Conservation (phyloP, 768 basidiomycete genomes). For the Mycena vitilis region DNA sequence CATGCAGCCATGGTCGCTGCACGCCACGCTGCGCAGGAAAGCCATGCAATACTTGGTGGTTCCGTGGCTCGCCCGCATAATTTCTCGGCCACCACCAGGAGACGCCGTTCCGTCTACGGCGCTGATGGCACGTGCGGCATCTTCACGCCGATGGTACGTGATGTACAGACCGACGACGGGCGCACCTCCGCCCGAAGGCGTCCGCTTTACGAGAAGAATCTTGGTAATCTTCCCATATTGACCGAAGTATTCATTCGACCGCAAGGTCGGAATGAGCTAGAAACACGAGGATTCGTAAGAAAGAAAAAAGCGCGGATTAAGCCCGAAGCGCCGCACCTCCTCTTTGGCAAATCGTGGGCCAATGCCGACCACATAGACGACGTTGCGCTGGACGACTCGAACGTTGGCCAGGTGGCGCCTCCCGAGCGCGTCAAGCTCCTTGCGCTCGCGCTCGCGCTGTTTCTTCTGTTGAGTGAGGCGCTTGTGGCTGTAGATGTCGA, state of each 20-base stretch:
- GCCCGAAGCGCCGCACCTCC: conserved; percentile 71
- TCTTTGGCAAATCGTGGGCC: conserved; percentile 95
- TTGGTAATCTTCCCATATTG: conserved; percentile 99
- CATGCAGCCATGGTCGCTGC: conserved; percentile 92
- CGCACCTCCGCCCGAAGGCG: conserved; percentile 74
- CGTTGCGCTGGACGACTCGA: conserved; percentile 95
- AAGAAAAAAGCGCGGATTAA: conserved; percentile 14
- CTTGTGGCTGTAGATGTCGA: conserved; percentile 75
- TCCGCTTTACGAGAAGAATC: conserved; percentile 92
- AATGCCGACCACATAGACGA: conserved; percentile 96
- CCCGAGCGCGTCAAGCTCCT: conserved; percentile 89
- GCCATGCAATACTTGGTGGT: conserved; percentile 98
- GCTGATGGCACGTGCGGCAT: conserved; percentile 92
- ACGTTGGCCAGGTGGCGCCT: conserved; percentile 92
- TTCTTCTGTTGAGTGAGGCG: conserved; percentile 96
- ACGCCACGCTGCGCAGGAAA: conserved; percentile 87
- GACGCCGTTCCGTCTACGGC: conserved; percentile 94
- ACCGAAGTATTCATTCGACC: conserved; percentile 96
- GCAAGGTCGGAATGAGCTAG: conserved; percentile 90
- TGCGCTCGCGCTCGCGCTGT: conserved; percentile 92
- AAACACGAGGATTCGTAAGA: conserved; percentile 25
- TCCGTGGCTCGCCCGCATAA: conserved; percentile 94
- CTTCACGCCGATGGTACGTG: conserved; percentile 93
- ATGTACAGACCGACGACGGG: conserved; percentile 95
- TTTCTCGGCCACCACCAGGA: conserved; percentile 88